phyloP scores from a whole-genome alignment of 257 asterid genomes.

The Thymus mandschuricus region DNA sequence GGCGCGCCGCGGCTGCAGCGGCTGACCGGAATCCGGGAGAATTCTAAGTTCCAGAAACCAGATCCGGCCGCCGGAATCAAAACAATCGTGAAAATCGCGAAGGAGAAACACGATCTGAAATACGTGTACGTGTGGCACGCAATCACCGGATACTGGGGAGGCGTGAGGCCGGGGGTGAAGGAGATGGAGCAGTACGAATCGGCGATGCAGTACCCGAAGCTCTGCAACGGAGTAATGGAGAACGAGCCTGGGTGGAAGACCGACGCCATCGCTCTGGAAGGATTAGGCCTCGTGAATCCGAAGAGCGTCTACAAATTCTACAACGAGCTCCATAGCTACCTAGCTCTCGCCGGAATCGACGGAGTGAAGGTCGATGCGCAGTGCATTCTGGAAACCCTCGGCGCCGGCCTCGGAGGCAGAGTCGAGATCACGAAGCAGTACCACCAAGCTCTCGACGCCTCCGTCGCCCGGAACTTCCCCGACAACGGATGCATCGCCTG shows the following conservation, averaged over 20 bases:
- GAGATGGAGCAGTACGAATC: conserved; percentile 72
- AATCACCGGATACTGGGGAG: conserved; percentile 93
- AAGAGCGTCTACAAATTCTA: conserved; percentile 73
- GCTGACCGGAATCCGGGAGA: conserved; percentile 72
- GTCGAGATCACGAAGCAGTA: conserved; percentile 80
- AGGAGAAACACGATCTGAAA: conserved; percentile 72
- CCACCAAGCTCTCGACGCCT: conserved; percentile 93
- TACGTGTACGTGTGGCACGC: conserved; percentile 94
- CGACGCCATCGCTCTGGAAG: conserved; percentile 70
- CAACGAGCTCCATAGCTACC: conserved; percentile 77
- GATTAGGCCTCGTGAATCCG: conserved; percentile 80
- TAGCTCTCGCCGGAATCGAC: conserved; percentile 74
- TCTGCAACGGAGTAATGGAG: conserved; percentile 73
- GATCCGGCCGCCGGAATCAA: conserved; percentile 60
- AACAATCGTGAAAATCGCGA: conserved; percentile 67
- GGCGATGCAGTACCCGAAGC: conserved; percentile 61
- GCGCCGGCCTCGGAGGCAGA: conserved; percentile 81
- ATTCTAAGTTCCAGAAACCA: conserved; percentile 61
- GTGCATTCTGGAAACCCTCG: conserved; percentile 83
- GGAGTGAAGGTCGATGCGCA: conserved; percentile 91
- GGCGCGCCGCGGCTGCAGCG: conserved; percentile 51
- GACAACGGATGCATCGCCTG: conserved; percentile 93
- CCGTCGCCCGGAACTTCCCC: conserved; percentile 65
- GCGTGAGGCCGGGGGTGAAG: conserved; percentile 73
- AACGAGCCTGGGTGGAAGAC: conserved; percentile 79